phyloP scores from a whole-genome alignment of 257 asterid species.

The Voacanga thouarsii region DNA sequence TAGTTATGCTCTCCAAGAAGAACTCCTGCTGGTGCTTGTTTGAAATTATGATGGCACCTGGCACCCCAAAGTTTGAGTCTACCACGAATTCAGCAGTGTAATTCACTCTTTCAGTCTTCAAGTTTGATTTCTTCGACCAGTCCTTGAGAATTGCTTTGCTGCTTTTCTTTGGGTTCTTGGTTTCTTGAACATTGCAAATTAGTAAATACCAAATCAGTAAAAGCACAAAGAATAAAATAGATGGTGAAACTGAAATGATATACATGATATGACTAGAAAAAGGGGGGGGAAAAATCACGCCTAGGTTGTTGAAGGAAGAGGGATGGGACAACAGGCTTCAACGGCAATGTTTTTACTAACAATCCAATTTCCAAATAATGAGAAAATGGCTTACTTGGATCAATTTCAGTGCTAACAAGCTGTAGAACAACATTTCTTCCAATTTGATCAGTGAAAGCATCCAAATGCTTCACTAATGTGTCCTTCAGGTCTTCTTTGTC shows the following conservation, averaged over 20 bases:
- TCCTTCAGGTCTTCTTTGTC: slow-evolving; percentile 72
- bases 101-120: slow-evolving; percentile 72
- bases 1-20: slow-evolving; percentile 73
- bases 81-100: slow-evolving; percentile 73
- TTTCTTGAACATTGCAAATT: slow-evolving; percentile 33
- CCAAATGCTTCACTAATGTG: slow-evolving; percentile 61
- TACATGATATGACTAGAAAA: too few relatives aligned
- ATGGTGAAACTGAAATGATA: background rate
- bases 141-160: slow-evolving; percentile 61
- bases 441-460: slow-evolving; percentile 68
- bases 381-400: slow-evolving; percentile 58
- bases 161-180: slow-evolving; percentile 69
- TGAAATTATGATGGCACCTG: slow-evolving; percentile 74
- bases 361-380: background rate
- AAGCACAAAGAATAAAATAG: background rate
- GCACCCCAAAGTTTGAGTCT: slow-evolving; percentile 74
- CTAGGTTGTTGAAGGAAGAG: too few relatives aligned
- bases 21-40: slow-evolving; percentile 89
- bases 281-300: too few relatives aligned
- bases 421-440: slow-evolving; percentile 79
- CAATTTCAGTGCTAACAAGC: slow-evolving; percentile 69
- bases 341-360: background rate
- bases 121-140: slow-evolving; percentile 86
- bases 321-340: background rate
- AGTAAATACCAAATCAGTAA: background rate